Conservation (phyloP, 2,329 filamentous ascomycete species). For the Amphichorda felina region DNA sequence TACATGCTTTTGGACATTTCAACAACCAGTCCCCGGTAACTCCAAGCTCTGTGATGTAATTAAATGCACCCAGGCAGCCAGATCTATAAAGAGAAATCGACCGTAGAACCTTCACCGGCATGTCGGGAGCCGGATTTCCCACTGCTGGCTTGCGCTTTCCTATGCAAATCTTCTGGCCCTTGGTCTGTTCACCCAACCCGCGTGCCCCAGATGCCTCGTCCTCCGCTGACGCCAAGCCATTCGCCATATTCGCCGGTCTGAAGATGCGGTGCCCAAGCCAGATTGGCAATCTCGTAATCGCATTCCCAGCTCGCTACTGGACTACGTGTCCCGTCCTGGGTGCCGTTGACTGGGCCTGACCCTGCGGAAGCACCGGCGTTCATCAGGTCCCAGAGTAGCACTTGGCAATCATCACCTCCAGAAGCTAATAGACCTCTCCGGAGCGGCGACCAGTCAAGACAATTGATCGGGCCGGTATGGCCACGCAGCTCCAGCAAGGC, state of each 20-base stretch:
- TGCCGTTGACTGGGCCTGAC: slow-evolving; percentile 27
- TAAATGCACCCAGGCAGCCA: neutral
- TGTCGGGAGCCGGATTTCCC: too few species aligned
- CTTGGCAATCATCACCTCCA: slow-evolving; percentile 82
- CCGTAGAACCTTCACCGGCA: too few species aligned
- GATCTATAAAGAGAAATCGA: too few species aligned
- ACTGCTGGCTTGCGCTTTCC: too few species aligned
- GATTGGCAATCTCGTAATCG: slow-evolving; percentile 76
- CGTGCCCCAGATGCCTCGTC: slow-evolving; percentile 72
- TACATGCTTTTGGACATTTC: too few species aligned
- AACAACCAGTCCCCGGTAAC: neutral
- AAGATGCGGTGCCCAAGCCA: slow-evolving; percentile 71
- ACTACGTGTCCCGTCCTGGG: slow-evolving; percentile 45
- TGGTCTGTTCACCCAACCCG: slow-evolving; percentile 16
- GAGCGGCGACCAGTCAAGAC: slow-evolving; percentile 88
- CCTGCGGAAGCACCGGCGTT: slow-evolving; percentile 33
- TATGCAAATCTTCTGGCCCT: too few species aligned
- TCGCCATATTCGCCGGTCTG: slow-evolving; percentile 60
- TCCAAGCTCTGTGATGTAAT: neutral
- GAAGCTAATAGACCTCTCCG: slow-evolving; percentile 82
- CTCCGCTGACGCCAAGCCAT: slow-evolving; percentile 75
- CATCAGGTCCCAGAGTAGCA: slow-evolving; percentile 88
- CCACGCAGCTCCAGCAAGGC: slow-evolving; percentile 87
- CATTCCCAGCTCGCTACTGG: slow-evolving; percentile 73
- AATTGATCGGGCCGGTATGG: slow-evolving; percentile 76